These are phyloP conservation scores for Aspergillus sp. DNA, from an alignment of 2,329 filamentous ascomycete species.

Conservation along the genomic window DNA sequence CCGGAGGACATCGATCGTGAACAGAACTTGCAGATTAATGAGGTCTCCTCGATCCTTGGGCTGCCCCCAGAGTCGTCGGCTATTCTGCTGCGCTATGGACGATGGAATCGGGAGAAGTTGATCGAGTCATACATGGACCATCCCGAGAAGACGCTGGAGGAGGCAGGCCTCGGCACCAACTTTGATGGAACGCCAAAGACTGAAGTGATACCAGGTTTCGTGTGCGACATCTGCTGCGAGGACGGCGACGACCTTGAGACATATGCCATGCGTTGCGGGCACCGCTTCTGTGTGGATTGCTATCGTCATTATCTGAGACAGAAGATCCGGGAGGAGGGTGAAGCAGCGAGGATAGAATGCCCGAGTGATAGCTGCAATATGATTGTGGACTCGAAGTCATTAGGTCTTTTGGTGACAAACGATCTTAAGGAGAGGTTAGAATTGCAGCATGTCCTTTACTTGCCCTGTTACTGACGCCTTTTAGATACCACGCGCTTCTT, in stretches of 20 bases:
- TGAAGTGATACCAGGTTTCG: constrained; percentile 72
- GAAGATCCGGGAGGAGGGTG: constrained; percentile 93
- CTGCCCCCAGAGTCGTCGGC: constrained; percentile 86
- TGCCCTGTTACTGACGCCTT: constrained; percentile 16
- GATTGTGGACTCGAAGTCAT: constrained; percentile 85
- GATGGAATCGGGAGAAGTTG: constrained; percentile 95
- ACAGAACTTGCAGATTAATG: constrained; percentile 81
- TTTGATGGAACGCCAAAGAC: constrained; percentile 66
- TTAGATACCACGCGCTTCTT: constrained; percentile 80
- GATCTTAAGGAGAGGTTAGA: constrained; percentile 58
- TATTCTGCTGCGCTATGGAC: constrained; percentile 82
- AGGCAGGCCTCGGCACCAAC: constrained; percentile 74
- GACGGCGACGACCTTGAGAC: constrained; percentile 75
- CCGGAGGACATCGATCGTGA: constrained; percentile 80
- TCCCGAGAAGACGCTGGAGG: constrained; percentile 75
- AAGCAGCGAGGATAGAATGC: constrained; percentile 92
- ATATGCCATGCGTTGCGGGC: constrained; percentile 93
- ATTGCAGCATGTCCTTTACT: background rate
- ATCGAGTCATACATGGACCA: constrained; percentile 97
- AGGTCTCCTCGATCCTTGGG: constrained; percentile 88
- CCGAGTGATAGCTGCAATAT: constrained; percentile 83
- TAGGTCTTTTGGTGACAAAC: constrained; percentile 70
- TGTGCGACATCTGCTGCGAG: constrained; percentile 95
- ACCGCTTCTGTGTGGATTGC: constrained; percentile 90
- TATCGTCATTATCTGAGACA: constrained; percentile 88